These are phyloP conservation scores for Phlebopus sp. DNA, from an alignment of 1,284 basidiomycete species.

Conservation along the genomic window DNA sequence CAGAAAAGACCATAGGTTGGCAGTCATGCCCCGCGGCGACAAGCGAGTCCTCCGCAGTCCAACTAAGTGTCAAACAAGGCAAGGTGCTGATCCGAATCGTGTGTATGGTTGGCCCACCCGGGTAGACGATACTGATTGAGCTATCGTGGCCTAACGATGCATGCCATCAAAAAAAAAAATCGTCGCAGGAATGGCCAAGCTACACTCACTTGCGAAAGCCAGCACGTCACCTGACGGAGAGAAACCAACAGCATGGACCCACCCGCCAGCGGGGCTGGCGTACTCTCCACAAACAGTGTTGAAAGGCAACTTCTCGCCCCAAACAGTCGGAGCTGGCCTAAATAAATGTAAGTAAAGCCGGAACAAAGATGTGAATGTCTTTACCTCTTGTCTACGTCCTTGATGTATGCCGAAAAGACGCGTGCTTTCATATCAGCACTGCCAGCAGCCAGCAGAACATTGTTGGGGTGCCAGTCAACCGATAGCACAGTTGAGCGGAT, in stretches of 20 bases:
- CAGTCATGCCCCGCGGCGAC: slow-evolving; percentile 98
- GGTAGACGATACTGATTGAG: slow-evolving; percentile 86
- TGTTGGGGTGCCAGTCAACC: slow-evolving; percentile 98
- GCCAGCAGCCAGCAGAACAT: slow-evolving; percentile 91
- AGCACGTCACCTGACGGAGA: slow-evolving; percentile 92
- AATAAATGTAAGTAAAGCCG: slow-evolving; percentile 4
- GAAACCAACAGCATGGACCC: slow-evolving; percentile 96
- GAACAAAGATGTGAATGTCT: slow-evolving; percentile 18
- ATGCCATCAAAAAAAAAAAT: slow-evolving; percentile 2
- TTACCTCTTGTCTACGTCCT: slow-evolving; percentile 93
- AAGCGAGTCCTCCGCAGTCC: slow-evolving; percentile 78
- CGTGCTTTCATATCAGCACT: slow-evolving; percentile 94
- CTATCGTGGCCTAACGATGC: slow-evolving; percentile 81
- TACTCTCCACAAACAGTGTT: slow-evolving; percentile 98
- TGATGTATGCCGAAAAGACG: slow-evolving; percentile 99
- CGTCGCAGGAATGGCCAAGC: neutral
- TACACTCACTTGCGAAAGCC: slow-evolving; percentile 82
- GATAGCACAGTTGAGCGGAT: slow-evolving; percentile 90
- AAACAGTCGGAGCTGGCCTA: slow-evolving; percentile 87
- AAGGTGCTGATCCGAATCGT: slow-evolving; percentile 75
- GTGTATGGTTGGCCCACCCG: slow-evolving; percentile 66
- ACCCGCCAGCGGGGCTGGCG: slow-evolving; percentile 84
- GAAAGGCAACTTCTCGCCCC: slow-evolving; percentile 98
- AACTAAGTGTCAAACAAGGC: slow-evolving; percentile 81
- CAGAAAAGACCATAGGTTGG: slow-evolving; percentile 87